phyloP scores from a whole-genome alignment of 768 basidiomycete genomes.

The Termitomyces sp. region DNA sequence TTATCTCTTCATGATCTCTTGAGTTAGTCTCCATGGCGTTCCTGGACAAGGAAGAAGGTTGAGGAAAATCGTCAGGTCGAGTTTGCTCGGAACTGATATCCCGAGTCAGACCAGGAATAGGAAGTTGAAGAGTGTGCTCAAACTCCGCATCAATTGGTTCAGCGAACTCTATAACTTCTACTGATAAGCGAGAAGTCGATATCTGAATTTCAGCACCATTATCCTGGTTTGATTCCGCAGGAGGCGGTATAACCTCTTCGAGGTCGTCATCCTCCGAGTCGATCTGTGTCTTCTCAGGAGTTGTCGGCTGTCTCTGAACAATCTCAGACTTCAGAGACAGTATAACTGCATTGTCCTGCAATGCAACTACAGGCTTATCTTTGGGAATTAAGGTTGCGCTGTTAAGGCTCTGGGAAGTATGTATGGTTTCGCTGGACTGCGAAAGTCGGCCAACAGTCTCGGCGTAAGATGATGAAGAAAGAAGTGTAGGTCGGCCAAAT shows the following conservation, averaged over 20 bases:
- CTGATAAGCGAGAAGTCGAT: not conserved
- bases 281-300: not conserved
- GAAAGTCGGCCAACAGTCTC: slow-evolving; percentile 1
- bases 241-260: slow-evolving; percentile 28
- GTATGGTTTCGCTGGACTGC: not conserved
- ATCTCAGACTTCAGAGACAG: not conserved
- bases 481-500: slow-evolving; percentile 26
- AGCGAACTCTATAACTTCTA: not conserved
- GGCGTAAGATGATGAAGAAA: slow-evolving; percentile 15
- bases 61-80: not conserved
- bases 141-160: not conserved
- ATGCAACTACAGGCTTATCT: not conserved
- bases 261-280: slow-evolving; percentile 32
- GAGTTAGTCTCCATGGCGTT: not conserved
- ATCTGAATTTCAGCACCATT: not conserved
- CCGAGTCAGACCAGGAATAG: not conserved
- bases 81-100: not conserved
- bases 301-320: not conserved
- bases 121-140: not conserved
- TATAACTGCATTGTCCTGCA: not conserved
- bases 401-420: not conserved
- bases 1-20: not conserved
- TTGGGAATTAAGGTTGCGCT: not conserved
- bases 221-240: not conserved
- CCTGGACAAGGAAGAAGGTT: not conserved